A percentile compares a stretch with the other conserved stretches of the same genome.
Conservation (phyloP, 495 filamentous ascomycete genomes). For the Thermochaetoides thermophila region DNA sequence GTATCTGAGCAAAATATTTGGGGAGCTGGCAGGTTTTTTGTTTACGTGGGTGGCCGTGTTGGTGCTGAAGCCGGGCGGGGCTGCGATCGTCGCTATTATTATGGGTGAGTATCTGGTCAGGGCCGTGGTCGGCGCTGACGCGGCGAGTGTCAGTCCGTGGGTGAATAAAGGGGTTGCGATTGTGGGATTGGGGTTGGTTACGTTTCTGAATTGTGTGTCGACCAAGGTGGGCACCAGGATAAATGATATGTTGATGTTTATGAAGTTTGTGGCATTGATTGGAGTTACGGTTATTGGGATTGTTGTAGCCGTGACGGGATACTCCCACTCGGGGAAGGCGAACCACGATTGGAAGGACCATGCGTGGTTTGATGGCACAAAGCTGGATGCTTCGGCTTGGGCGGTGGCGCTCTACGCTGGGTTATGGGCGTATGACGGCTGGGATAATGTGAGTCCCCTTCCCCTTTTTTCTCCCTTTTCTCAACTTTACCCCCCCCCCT, state of each 20-base stretch:
- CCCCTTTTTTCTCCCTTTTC: background rate
- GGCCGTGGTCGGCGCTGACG: conserved; percentile 67
- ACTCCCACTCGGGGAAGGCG: conserved; percentile 57
- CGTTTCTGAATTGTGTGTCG: conserved; percentile 75
- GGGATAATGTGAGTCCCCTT: conserved; percentile 72
- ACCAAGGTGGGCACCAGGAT: conserved; percentile 74
- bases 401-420: conserved; percentile 91
- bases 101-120: conserved; percentile 94
- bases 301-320: conserved; percentile 76
- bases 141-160: conserved; percentile 62
- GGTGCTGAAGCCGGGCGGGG: conserved; percentile 82
- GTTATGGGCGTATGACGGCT: conserved; percentile 95
- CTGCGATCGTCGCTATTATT: conserved; percentile 92
- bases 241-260: conserved; percentile 85
- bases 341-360: conserved; percentile 76
- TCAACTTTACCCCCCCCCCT: background rate
- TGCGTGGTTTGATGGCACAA: conserved; percentile 83
- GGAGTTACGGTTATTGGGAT: conserved; percentile 80
- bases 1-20: conserved; percentile 91
- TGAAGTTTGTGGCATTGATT: conserved; percentile 84
- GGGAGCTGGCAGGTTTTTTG: conserved; percentile 78
- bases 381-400: conserved; percentile 62
- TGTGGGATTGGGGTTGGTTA: conserved; percentile 58
- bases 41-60: conserved; percentile 94
- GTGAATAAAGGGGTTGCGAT: conserved; percentile 82